These are phyloP conservation scores for Epichloe festucae DNA, from an alignment of 2,329 filamentous ascomycete genomes.

Conservation along the genomic window DNA sequence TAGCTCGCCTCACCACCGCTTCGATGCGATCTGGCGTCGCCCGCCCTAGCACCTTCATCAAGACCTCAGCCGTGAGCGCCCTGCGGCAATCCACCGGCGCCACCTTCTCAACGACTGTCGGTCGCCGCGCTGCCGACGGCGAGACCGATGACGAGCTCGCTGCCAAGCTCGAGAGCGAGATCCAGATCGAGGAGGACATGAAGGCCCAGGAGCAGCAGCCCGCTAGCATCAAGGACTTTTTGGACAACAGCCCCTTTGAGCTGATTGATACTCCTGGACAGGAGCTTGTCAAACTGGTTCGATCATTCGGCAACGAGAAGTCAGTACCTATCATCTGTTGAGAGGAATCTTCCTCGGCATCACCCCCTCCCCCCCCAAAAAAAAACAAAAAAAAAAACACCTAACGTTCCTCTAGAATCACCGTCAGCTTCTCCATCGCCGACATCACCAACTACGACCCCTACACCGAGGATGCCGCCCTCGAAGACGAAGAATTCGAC, in stretches of 20 bases:
- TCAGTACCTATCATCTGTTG: slow-evolving; percentile 27
- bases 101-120: slow-evolving; percentile 32
- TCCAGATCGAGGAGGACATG: slow-evolving; percentile 72
- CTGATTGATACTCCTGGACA: slow-evolving; percentile 70
- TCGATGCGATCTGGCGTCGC: slow-evolving; percentile 34
- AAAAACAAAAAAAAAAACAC: not conserved
- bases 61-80: slow-evolving; percentile 25
- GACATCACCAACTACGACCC: slow-evolving; percentile 28
- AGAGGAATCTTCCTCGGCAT: not conserved
- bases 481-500: slow-evolving; percentile 27
- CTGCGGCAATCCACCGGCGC: slow-evolving; percentile 23
- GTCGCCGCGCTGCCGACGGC: slow-evolving; percentile 27
- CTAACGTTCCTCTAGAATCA: slow-evolving; percentile 21
- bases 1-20: slow-evolving; percentile 43
- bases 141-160: slow-evolving; percentile 68
- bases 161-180: slow-evolving; percentile 74
- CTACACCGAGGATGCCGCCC: slow-evolving; percentile 23
- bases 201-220: slow-evolving; percentile 60
- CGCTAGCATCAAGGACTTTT: slow-evolving; percentile 71
- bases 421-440: slow-evolving; percentile 29
- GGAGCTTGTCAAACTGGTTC: slow-evolving; percentile 76
- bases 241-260: slow-evolving; percentile 75
- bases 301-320: slow-evolving; percentile 80
- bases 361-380: no score
- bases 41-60: slow-evolving; percentile 36